Conservation (phyloP, 371 early-diverging fungal genomes). For the Smittium mucronatum region DNA sequence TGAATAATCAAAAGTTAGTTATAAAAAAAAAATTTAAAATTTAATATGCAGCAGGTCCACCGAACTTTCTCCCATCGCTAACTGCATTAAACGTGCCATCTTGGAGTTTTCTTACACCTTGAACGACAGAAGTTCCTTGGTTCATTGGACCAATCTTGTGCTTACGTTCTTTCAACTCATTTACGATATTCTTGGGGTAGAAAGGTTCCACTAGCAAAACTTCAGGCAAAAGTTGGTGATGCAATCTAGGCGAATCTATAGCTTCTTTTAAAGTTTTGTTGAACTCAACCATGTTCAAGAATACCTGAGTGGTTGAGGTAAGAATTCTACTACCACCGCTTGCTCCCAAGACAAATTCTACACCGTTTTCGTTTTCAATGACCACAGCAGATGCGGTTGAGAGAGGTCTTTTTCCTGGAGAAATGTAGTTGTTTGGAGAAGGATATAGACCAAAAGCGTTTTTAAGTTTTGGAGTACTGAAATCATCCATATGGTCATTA, state of each 20-base stretch:
- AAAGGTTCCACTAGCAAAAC: constrained; percentile 34
- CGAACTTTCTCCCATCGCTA: constrained; percentile 42
- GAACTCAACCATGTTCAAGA: constrained; percentile 64
- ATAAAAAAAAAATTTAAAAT: neutral
- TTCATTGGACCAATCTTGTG: constrained; percentile 21
- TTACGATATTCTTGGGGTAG: constrained; percentile 17
- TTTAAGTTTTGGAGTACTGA: constrained; percentile 71
- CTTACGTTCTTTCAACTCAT: constrained; percentile 19
- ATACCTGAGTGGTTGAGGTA: constrained; percentile 65
- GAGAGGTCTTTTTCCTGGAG: constrained; percentile 82
- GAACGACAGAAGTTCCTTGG: constrained; percentile 32
- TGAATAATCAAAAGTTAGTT: no score
- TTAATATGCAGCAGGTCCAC: constrained; percentile 40
- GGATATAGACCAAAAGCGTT: constrained; percentile 79
- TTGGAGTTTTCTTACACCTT: constrained; percentile 29
- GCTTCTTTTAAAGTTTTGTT: constrained; percentile 54
- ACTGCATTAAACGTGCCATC: constrained; percentile 37
- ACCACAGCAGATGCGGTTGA: constrained; percentile 85
- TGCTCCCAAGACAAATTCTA: constrained; percentile 77
- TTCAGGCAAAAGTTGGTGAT: constrained; percentile 88
- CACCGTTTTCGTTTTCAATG: constrained; percentile 49
- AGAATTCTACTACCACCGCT: constrained; percentile 93
- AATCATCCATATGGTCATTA: constrained; percentile 98
- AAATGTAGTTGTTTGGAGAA: constrained; percentile 64
- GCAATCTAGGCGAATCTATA: constrained; percentile 66